Evolutionary conservation across 2,329 filamentous ascomycete genomes (phyloP), one percentile per base, ranked within the genome.

Genomic region (Aspergillus texensis): DNA sequence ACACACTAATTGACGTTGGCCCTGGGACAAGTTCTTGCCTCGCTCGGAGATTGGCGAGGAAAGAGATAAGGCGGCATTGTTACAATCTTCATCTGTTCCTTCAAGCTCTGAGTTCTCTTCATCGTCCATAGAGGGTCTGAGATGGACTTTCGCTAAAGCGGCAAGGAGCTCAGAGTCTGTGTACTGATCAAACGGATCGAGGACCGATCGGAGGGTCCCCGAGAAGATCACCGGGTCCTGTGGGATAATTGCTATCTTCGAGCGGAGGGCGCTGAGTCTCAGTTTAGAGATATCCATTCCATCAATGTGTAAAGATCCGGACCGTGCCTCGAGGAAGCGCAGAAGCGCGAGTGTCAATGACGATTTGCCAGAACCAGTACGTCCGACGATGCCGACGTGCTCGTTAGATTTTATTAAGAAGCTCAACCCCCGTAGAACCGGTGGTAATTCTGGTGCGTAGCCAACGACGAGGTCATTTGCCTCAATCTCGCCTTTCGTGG

Each of bases 181-280:
- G 71, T 91, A 86, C 63, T 90, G 82, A 62, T 89, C 82, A 68
- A 93, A 93, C 0, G 91, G 89, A 72, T 94, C 91, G 10, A 94
- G 83, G 71, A 94, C 94, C 54, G 84, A 88, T 55, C 91, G 84
- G 34, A 94, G 81, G 0, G 91, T 93, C 41, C 91, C 91, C 1
- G 89, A 91, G 78, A 94, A 94, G 16, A 94, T 83, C 2, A 93
- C 90, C 0, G 91, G 91, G 67, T 94, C 91, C 78, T 93, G 89
- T 6, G 91, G 91, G 61, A 94, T 93, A 69, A 94, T 93, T 56
- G 90, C 89, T 3, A 94, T 78, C 0, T 90, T 84, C n/a, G 86
- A 89, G 41, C 91, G 85, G 16, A 94, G 80, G 60, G 90, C 86
- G 62, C 89, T 84, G 0, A 94, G 83, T 60, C 85, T 86, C 70